Evolutionary conservation across 2,329 filamentous ascomycete genomes (phyloP).

Genomic region (Sphaerostilbella broomeana): DNA sequence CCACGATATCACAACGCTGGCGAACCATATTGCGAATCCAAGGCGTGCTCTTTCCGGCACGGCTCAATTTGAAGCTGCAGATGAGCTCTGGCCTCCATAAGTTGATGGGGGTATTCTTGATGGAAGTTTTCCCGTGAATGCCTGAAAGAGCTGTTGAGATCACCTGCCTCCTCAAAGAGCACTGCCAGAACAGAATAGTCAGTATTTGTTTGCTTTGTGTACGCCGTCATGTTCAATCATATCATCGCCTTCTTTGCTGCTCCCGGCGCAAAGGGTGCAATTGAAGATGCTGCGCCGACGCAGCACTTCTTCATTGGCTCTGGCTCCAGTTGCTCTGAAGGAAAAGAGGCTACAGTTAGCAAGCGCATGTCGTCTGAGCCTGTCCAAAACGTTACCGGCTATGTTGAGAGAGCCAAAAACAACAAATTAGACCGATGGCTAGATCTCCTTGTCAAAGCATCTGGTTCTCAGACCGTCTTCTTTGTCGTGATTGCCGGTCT

Average conservation of each 20-base stretch:
- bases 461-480: slow-evolving; percentile 20
- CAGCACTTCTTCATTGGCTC: slow-evolving; percentile 3
- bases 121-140: slow-evolving; percentile 2
- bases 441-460: slow-evolving; percentile 16
- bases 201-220: neutral
- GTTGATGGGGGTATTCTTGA: neutral
- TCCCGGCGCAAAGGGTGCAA: slow-evolving; percentile 12
- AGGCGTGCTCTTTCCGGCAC: slow-evolving; percentile 6
- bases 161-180: neutral
- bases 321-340: neutral
- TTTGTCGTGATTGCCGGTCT: slow-evolving; percentile 26
- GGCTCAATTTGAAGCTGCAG: slow-evolving; percentile 8
- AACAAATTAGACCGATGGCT: slow-evolving; percentile 18
- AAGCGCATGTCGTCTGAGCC: neutral
- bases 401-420: slow-evolving; percentile 13
- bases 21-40: neutral
- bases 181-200: neutral
- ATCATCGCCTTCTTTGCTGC: slow-evolving; percentile 9
- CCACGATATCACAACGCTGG: slow-evolving; percentile 12
- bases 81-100: slow-evolving; percentile 15
- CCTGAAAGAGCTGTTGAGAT: neutral
- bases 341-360: too few species aligned
- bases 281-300: slow-evolving; percentile 10
- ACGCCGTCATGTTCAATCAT: slow-evolving; percentile 3
- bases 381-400: slow-evolving; percentile 15